Conservation (phyloP, 2,329 filamentous ascomycete species). For the Fusarium verticillioides region DNA sequence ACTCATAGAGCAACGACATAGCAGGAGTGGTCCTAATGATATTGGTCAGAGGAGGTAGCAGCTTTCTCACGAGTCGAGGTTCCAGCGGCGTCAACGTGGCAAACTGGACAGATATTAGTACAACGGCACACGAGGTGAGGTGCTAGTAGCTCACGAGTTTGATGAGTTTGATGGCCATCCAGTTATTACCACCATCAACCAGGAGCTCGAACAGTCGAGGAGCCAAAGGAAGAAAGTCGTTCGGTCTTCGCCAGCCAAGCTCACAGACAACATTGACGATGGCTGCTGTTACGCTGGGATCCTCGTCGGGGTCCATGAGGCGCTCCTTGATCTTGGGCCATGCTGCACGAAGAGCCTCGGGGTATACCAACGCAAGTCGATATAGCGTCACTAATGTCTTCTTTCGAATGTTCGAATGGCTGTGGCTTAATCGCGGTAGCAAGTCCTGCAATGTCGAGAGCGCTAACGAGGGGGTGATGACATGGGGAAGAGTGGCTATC, state of each 20-base stretch:
- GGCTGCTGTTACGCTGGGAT: slow-evolving; percentile 92
- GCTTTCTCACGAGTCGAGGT: slow-evolving; percentile 88
- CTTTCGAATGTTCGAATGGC: slow-evolving; percentile 86
- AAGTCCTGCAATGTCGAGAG: slow-evolving; percentile 89
- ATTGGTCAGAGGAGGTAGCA: slow-evolving; percentile 88
- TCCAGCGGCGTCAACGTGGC: slow-evolving; percentile 93
- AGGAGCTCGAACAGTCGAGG: slow-evolving; percentile 92
- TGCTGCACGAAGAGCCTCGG: slow-evolving; percentile 88
- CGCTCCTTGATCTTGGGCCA: slow-evolving; percentile 99
- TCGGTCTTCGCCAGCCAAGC: slow-evolving; percentile 90
- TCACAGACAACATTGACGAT: slow-evolving; percentile 98
- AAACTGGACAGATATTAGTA: slow-evolving; percentile 70
- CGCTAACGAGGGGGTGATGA: slow-evolving; percentile 92
- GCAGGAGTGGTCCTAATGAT: slow-evolving; percentile 95
- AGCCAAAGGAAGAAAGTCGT: slow-evolving; percentile 92
- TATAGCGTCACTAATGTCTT: slow-evolving; percentile 97
- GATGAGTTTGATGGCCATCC: slow-evolving; percentile 99
- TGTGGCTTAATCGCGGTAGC: slow-evolving; percentile 86
- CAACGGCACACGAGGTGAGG: background rate
- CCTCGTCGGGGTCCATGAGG: slow-evolving; percentile 88
- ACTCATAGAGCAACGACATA: slow-evolving; percentile 98
- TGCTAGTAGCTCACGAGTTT: slow-evolving; percentile 75
- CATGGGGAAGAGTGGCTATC: slow-evolving; percentile 89
- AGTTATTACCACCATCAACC: slow-evolving; percentile 94
- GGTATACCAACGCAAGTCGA: slow-evolving; percentile 92